Evolutionary conservation across 2,329 filamentous ascomycete species (phyloP).

Genomic region (Epicoccum nigrum): DNA sequence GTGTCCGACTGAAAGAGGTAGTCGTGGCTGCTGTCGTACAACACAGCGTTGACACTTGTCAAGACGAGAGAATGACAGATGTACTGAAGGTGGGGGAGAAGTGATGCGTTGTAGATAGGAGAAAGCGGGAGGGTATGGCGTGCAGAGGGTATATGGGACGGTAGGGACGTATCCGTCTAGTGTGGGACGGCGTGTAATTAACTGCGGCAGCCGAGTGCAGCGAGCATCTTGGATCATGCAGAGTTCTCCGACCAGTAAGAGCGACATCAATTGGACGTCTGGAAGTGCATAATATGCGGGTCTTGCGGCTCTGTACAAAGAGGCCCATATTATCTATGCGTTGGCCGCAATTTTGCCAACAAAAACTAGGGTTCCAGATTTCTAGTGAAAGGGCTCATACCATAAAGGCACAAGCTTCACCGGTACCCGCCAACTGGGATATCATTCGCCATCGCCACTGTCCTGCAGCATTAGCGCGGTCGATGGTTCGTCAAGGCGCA

Average conservation of each 20-base stretch:
- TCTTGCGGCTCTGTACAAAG: conserved; percentile 51
- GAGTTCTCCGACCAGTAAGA: conserved; percentile 60
- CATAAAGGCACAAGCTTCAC: conserved; percentile 48
- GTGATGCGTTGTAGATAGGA: conserved; percentile 41
- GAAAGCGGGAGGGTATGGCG: conserved; percentile 46
- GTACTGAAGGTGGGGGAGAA: conserved; percentile 36
- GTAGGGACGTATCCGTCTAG: conserved; percentile 44
- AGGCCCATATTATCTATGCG: conserved; percentile 73
- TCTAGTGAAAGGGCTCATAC: conserved; percentile 43
- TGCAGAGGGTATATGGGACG: conserved; percentile 45
- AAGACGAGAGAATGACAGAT: conserved; percentile 46
- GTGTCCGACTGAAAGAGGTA: conserved; percentile 38
- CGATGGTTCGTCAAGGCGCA: conserved; percentile 44
- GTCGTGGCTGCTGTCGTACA: conserved; percentile 48
- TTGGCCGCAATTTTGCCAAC: conserved; percentile 87
- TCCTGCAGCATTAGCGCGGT: conserved; percentile 45
- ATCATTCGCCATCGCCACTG: conserved; percentile 45
- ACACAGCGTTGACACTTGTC: conserved; percentile 45
- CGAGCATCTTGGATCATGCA: conserved; percentile 47
- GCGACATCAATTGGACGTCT: conserved; percentile 52
- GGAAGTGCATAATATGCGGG: conserved; percentile 49
- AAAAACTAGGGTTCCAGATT: conserved; percentile 56
- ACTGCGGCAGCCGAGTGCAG: conserved; percentile 49
- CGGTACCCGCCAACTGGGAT: conserved; percentile 42
- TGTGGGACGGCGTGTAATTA: conserved; percentile 50